phyloP scores from a whole-genome alignment of 768 basidiomycete genomes.

The Boletus rufocinnamomeus region DNA sequence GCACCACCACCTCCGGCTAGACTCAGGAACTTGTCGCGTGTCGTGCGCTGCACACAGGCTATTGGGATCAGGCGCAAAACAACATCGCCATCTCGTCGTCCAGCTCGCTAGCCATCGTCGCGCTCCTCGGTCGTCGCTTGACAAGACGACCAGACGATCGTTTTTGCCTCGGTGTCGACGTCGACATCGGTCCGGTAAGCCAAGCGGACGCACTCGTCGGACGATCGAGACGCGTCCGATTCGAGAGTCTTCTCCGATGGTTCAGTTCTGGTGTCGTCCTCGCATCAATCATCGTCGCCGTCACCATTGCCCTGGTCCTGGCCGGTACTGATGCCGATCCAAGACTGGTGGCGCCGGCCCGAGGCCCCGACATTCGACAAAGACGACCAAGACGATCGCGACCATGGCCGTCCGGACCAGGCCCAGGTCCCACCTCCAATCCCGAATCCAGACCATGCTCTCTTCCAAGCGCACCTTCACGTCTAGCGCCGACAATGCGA shows the following conservation, averaged over 20 bases:
- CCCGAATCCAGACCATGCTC: not conserved
- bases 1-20: not conserved
- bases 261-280: not conserved
- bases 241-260: not conserved
- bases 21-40: too few relatives aligned
- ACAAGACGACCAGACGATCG: constrained; percentile 7
- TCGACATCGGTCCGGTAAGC: constrained; percentile 2
- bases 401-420: not conserved
- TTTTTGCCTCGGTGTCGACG: constrained; percentile 2
- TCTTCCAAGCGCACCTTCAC: not conserved
- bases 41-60: not conserved
- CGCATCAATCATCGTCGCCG: not conserved
- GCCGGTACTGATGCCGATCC: not conserved
- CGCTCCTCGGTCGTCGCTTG: constrained; percentile 13
- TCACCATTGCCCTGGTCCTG: not conserved
- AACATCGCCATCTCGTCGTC: constrained; percentile 1
- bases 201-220: constrained; percentile 3
- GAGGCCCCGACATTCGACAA: constrained; percentile 11
- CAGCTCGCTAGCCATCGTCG: not conserved
- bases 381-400: not conserved
- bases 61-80: not conserved
- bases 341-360: constrained; percentile 18
- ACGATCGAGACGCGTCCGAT: not conserved
- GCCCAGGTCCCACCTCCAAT: not conserved
- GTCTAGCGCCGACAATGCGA: constrained; percentile 1